Evolutionary conservation across 768 basidiomycete species (phyloP), one percentile per base, ranked within the genome.

Genomic region (Kondoa subrosea): DNA sequence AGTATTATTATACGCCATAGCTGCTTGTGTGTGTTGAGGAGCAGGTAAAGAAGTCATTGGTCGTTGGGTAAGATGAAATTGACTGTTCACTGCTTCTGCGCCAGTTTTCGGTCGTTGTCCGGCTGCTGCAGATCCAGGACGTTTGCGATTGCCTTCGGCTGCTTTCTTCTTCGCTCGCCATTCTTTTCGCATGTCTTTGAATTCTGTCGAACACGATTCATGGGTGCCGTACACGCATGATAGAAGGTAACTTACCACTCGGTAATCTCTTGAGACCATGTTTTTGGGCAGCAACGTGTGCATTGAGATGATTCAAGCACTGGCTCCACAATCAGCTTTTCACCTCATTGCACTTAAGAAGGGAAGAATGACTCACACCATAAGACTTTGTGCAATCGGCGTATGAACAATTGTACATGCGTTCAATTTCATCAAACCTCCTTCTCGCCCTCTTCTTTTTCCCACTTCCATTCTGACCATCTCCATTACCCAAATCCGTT

Each of bases 201-300:
- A 99, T 80, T 97, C 93, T 96, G 78, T 59, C 71, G 17, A 68
- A 34, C 15, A 25, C 15, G 17, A 17, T 67, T 33, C 57, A 3
- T 32, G 29, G 26, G 8, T 8, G 29, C 31, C 33, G 8, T 61
- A 16, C 21, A 21, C 12, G 67, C 17, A 2, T 34, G 15, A 29
- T 34, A 57, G 66, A 57, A 40, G 15, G 66, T 12, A 4, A 79
- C 87, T 78, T 74, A 93, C 93, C 92, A 67, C 83, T 84, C 15
- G 93, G 93, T 76, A 84, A 87, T 66, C 92, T 83, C 79, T 93
- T 96, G 17, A 81, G 67, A 57, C 93, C 93, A 76, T 99, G 93
- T 77, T 88, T 88, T 77, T 96, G 93, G 89, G 95, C 95, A n/a
- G 85, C 87, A 67, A 96, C 90, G 77, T 99, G 93, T 32, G 91